Evolutionary conservation across 2,329 filamentous ascomycete species (phyloP).

Genomic region (Thielaviopsis ethacetica): DNA sequence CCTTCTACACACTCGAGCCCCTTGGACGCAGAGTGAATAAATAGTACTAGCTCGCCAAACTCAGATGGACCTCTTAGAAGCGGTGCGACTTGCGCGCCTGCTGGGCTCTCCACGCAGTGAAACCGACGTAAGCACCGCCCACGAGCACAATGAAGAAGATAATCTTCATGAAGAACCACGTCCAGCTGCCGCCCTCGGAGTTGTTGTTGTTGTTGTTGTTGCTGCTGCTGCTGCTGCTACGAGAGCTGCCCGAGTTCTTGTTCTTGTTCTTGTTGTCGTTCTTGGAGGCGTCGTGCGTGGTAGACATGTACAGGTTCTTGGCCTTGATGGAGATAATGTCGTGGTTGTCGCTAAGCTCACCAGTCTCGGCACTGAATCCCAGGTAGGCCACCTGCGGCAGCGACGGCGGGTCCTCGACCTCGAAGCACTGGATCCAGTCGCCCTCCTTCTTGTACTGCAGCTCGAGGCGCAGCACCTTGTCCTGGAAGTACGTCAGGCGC

Average conservation of each 20-base stretch:
- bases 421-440: slow-evolving; percentile 83
- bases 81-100: slow-evolving; percentile 38
- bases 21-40: neutral
- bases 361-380: slow-evolving; percentile 75
- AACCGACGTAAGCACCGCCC: slow-evolving; percentile 70
- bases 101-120: slow-evolving; percentile 61
- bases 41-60: slow-evolving; percentile 4
- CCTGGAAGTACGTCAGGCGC: slow-evolving; percentile 88
- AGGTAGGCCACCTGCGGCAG: slow-evolving; percentile 65
- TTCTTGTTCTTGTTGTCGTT: slow-evolving; percentile 23
- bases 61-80: slow-evolving; percentile 24
- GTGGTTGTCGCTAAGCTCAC: slow-evolving; percentile 93
- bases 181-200: slow-evolving; percentile 33
- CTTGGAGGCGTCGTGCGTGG: slow-evolving; percentile 24
- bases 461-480: slow-evolving; percentile 79
- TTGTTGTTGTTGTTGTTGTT: slow-evolving; percentile 19
- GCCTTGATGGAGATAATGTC: slow-evolving; percentile 80
- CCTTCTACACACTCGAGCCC: neutral
- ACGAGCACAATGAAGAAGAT: slow-evolving; percentile 55
- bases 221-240: slow-evolving; percentile 19
- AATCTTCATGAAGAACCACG: slow-evolving; percentile 61
- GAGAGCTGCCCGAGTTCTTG: slow-evolving; percentile 20
- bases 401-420: slow-evolving; percentile 50
- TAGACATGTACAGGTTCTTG: slow-evolving; percentile 67
- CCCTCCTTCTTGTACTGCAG: slow-evolving; percentile 85